Evolutionary conservation across 805 yeast species (phyloP), one percentile per base, ranked within the genome.

Genomic region (Lipomyces japonicus): DNA sequence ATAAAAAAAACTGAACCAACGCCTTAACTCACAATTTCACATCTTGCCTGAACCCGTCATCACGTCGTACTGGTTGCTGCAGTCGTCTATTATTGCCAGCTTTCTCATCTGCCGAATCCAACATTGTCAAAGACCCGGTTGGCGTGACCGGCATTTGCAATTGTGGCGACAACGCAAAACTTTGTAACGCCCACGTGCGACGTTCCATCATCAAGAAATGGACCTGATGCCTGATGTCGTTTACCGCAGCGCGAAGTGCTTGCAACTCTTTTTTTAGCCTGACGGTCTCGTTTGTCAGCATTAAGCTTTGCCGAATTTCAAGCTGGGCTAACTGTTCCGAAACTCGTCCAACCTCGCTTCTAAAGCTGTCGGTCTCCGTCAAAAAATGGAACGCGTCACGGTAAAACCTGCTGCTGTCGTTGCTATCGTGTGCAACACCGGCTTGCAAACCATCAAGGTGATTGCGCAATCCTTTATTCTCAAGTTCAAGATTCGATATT

Each of bases 211-310:
- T 49, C 23, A 69, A 43, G 42, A 65, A 59, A 46, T 66, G 66
- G 42, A 69, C 37, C 51, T 69, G 73, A 30, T 69, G 68, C 2
- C 70, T 62, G n/a, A 69, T 49, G 10, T 67, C 62, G 31, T 64
- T 66, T 42, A 68, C 48, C 2, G 64, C 66, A 14, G 61, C 47
- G 18, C 65, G 59, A 32, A 68, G 48, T 36, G 60, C 58, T 19
- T 63, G 60, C 22, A 70, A 39, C 28, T 69, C 73, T 30, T 67
- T 70, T 26, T 60, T 54, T 19, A 61, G 55, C 14, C 68, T 63
- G 28, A 61, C 53, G 42, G 60, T 65, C 44, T 70, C 73, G 21
- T 67, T 64, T 57, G 62, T 63, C 21, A 67, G 59, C 55, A 63
- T 51, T 50, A 66, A 59, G 40, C 61, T 48, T 37, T 66, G 65